Evolutionary conservation across 1,284 basidiomycete genomes (phyloP).

Genomic region (Ustilago lituana): DNA sequence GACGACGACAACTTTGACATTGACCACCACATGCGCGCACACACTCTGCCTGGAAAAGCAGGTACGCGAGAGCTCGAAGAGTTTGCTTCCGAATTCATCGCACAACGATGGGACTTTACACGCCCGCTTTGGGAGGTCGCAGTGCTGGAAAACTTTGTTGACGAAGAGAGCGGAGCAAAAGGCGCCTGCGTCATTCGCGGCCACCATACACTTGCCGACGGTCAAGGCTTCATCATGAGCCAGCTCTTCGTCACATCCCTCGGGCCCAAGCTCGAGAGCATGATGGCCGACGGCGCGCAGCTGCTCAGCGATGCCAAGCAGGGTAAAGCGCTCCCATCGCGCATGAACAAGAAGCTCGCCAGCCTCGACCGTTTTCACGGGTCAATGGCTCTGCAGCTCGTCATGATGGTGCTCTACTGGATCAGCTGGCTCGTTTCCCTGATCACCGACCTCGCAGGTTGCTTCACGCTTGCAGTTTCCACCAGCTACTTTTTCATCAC

Average conservation of each 20-base stretch:
- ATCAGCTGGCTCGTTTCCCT: constrained; percentile 23
- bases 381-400: constrained; percentile 39
- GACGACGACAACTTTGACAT: constrained; percentile 51
- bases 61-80: constrained; percentile 56
- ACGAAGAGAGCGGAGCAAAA: constrained; percentile 38
- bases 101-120: constrained; percentile 55
- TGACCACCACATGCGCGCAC: constrained; percentile 34
- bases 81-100: constrained; percentile 57
- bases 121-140: constrained; percentile 58
- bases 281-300: constrained; percentile 53
- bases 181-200: constrained; percentile 59
- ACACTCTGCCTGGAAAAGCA: constrained; percentile 43
- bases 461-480: constrained; percentile 38
- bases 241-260: constrained; percentile 59
- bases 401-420: constrained; percentile 60
- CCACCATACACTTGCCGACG: constrained; percentile 62
- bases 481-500: constrained; percentile 45
- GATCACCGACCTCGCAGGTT: constrained; percentile 38
- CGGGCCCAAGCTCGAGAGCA: constrained; percentile 57
- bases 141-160: constrained; percentile 56
- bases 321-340: constrained; percentile 55
- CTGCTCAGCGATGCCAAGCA: constrained; percentile 49
- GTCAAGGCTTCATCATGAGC: constrained; percentile 63
- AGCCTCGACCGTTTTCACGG: constrained; percentile 53
- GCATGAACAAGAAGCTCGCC: constrained; percentile 58